These are phyloP conservation scores for Suillus variegatus DNA, from an alignment of 768 basidiomycete species.

Conservation along the genomic window DNA sequence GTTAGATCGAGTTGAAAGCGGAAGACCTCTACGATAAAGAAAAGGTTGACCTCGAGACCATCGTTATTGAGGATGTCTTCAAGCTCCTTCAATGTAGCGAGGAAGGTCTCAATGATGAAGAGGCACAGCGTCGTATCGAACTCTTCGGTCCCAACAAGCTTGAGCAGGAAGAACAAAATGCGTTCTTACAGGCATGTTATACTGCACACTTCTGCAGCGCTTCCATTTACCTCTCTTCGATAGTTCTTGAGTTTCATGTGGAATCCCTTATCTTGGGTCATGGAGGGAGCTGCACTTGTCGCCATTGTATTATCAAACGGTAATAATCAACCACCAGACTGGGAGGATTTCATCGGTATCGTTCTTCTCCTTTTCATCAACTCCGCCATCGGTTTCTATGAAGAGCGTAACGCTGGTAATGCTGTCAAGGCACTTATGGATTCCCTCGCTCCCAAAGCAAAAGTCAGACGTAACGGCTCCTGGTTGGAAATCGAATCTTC, in stretches of 20 bases:
- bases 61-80: constrained; percentile 96
- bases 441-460: constrained; percentile 96
- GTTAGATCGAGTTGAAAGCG: constrained; percentile 84
- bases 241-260: constrained; percentile 98
- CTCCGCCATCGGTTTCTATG: constrained; percentile 97
- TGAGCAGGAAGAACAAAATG: constrained; percentile 86
- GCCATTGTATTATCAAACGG: constrained; percentile 97
- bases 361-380: constrained; percentile 89
- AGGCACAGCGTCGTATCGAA: constrained; percentile 81
- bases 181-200: constrained; percentile 75
- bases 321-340: constrained; percentile 82
- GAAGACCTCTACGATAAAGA: constrained; percentile 98
- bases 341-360: constrained; percentile 98
- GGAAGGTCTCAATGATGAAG: constrained; percentile 71
- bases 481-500: constrained; percentile 94
- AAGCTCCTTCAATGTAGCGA: constrained; percentile 91
- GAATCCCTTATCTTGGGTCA: constrained; percentile 99
- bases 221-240: not conserved
- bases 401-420: constrained; percentile 96
- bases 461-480: constrained; percentile 80
- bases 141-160: constrained; percentile 97
- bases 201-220: not conserved
- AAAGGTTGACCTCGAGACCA: constrained; percentile 98
- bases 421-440: constrained; percentile 99
- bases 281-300: constrained; percentile 94